Base-by-base conservation (phyloP, 2,329 filamentous ascomycete species). In the Graphiopsis chlorocephala region DNA sequence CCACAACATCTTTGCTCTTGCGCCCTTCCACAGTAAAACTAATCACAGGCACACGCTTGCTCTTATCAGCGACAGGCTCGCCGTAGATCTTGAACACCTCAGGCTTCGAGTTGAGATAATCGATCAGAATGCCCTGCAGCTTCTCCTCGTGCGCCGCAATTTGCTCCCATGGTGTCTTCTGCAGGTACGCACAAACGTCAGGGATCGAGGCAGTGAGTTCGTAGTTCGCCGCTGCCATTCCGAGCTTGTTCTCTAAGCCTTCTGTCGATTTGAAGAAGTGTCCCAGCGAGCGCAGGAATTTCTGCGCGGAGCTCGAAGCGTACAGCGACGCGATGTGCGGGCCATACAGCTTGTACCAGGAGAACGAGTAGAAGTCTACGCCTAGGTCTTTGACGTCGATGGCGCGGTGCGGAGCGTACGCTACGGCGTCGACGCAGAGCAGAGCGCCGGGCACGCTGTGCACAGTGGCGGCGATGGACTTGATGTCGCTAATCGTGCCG, bases 341-440 rank as follows among this genome's bases (percentile, higher is more conserved):
- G 0, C 90, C 91, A 72, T 90, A 93, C 1, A 93, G 86, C 75
- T 94, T 94, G 78, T 93, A 93, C 90, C 90, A 93, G 0, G 84
- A 88, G 73, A 93, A 92, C n/a, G 83, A 72, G 75, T 93, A 94
- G 69, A 93, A 88, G 73, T 94, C 91, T 0, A 90, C 88, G 0
- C 84, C 90, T 0, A 92, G 80, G 0, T 79, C 85, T 68, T 85
- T 82, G 4, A 93, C 88, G 73, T 94, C 88, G 12, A 94, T 77
- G 8, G 80, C 80, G 4, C 90, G 82, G 74, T 94, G 91, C 0
- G 91, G 91, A 0, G 90, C 90, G 71, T 87, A 92, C 3, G 90
- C 88, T 0, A 93, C 91, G 2, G 87, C 90, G 76, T 94, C 91
- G 6, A 93, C 89, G 68, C 85, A 88, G 1, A 93, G 78, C 1